These are phyloP conservation scores for Wallacemonas collosoma DNA, from an alignment of 208 protist species.

Conservation along the genomic window DNA sequence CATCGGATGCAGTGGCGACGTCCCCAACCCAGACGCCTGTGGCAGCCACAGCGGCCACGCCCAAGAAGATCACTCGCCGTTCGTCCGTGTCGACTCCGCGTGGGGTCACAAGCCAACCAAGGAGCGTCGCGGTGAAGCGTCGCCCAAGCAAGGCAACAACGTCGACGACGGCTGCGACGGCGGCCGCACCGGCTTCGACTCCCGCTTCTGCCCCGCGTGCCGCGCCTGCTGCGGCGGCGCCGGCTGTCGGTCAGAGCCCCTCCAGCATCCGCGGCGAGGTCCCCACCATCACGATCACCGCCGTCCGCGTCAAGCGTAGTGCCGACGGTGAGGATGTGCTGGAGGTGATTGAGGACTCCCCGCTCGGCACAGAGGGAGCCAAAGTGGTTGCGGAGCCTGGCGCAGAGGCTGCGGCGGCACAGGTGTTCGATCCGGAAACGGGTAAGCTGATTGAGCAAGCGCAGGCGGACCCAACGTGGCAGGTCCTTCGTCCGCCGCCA, in stretches of 20 bases:
- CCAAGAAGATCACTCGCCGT: background rate
- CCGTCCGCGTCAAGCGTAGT: constrained; percentile 1
- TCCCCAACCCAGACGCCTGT: background rate
- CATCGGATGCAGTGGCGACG: constrained; percentile 10
- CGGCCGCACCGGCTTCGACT: background rate
- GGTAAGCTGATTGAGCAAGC: constrained; percentile 22
- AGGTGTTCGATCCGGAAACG: constrained; percentile 1
- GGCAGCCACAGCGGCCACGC: background rate
- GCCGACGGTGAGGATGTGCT: constrained; percentile 10
- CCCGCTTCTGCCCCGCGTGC: background rate
- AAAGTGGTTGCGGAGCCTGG: background rate
- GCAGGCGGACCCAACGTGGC: constrained; percentile 28
- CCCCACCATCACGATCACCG: constrained; percentile 11
- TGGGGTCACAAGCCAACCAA: background rate
- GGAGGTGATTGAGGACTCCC: background rate
- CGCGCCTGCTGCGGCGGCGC: background rate
- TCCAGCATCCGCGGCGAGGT: background rate
- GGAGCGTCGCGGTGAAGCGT: background rate
- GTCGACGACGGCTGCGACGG: background rate
- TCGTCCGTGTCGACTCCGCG: constrained; percentile 6
- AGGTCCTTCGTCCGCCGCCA: constrained; percentile 22
- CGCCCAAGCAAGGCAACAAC: constrained; percentile 3
- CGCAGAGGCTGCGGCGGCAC: background rate
- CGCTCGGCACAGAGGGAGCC: background rate
- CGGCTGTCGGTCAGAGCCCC: background rate